Evolutionary conservation across 352 stramenopile species (phyloP).

Genomic region (Lagenidium sp.): DNA sequence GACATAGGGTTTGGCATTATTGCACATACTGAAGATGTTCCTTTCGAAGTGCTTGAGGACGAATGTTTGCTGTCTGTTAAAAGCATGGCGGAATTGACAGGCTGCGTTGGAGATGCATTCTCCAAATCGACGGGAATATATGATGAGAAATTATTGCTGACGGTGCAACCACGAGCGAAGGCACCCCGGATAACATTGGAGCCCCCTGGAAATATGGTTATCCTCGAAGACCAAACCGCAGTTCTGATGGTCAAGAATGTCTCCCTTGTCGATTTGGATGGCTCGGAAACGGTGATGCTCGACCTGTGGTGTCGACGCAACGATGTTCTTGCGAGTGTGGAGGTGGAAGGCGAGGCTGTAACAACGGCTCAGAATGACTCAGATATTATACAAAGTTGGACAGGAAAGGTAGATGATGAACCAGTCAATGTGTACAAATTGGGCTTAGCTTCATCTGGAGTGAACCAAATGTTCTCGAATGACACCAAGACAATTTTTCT

Average conservation of each 20-base stretch:
- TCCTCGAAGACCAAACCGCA: neutral
- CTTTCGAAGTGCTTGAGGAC: too few relatives aligned
- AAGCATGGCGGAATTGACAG: neutral
- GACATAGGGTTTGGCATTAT: too few relatives aligned
- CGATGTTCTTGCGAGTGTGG: neutral
- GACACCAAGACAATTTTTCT: too few relatives aligned
- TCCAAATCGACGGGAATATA: neutral
- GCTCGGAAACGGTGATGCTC: conserved; percentile 6
- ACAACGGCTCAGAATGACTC: neutral
- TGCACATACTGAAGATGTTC: too few relatives aligned
- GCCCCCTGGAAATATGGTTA: neutral
- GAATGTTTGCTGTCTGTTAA: too few relatives aligned
- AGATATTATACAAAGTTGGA: too few relatives aligned
- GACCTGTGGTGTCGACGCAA: conserved; percentile 2
- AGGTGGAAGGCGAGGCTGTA: neutral
- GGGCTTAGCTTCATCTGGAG: neutral
- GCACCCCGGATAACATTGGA: neutral
- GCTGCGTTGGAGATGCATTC: neutral
- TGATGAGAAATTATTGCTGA: neutral
- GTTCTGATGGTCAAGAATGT: conserved; percentile 2
- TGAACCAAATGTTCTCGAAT: too few relatives aligned
- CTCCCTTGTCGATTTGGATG: conserved; percentile 7
- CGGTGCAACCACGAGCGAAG: neutral
- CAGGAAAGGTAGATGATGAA: neutral
- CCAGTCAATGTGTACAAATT: neutral